A percentile compares a stretch with the other conserved stretches of the same genome.
Evolutionary conservation across 139 green algal species (phyloP).

Genomic region (Auxenochlorella protothecoides): DNA sequence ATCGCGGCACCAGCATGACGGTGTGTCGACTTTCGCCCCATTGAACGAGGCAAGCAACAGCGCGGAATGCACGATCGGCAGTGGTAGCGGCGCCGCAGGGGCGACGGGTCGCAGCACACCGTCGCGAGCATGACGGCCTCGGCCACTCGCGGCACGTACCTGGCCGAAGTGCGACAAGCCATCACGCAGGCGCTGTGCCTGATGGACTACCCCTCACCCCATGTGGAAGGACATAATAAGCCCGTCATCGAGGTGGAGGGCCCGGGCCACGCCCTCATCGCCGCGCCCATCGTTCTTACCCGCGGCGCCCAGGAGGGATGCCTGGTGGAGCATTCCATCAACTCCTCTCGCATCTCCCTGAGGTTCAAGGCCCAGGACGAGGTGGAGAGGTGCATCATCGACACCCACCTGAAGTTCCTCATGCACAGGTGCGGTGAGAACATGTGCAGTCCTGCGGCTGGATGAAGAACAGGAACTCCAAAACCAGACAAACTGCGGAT

Average conservation of each 20-base stretch:
- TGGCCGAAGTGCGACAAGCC: conserved; percentile 5
- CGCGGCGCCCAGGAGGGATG: conserved; percentile 35
- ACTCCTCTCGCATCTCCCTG: conserved; percentile 49
- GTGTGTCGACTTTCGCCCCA: not conserved
- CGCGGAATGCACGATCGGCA: too few relatives aligned
- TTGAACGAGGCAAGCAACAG: not conserved
- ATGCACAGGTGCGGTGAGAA: conserved; percentile 21
- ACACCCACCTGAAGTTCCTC: conserved; percentile 48
- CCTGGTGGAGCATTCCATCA: conserved; percentile 53
- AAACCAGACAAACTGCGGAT: conserved; percentile 13
- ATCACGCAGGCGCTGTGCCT: conserved; percentile 30
- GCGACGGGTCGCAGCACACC: not conserved
- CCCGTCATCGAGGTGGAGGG: conserved; percentile 42
- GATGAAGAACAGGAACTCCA: conserved; percentile 20
- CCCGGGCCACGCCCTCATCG: conserved; percentile 23
- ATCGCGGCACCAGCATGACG: too few relatives aligned
- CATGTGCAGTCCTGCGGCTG: not conserved
- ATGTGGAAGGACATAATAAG: conserved; percentile 47
- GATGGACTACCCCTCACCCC: conserved; percentile 25
- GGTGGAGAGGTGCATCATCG: conserved; percentile 17
- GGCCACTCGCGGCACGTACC: not conserved
- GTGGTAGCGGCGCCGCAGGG: not conserved
- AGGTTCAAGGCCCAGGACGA: conserved; percentile 18
- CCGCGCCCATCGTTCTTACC: conserved; percentile 31
- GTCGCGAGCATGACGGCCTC: not conserved